phyloP scores from a whole-genome alignment of 2,329 filamentous ascomycete genomes.

The Cercospora sp. region DNA sequence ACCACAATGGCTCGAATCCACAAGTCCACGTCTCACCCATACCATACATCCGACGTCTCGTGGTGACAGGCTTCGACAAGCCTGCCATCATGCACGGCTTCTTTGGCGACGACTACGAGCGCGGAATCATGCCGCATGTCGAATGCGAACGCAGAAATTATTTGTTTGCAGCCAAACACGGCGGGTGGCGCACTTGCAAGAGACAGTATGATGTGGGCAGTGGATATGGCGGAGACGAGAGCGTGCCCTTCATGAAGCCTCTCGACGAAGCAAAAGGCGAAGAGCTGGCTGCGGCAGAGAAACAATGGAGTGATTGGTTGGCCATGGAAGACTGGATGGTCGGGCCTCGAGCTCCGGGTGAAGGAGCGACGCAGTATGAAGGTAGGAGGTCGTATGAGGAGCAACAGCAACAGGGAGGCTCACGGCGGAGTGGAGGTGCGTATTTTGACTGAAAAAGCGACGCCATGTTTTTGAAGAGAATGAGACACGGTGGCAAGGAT shows the following conservation, averaged over 20 bases:
- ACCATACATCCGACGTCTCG: slow-evolving; percentile 84
- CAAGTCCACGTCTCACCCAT: slow-evolving; percentile 64
- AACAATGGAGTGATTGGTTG: slow-evolving; percentile 89
- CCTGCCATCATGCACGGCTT: slow-evolving; percentile 87
- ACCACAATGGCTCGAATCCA: not conserved
- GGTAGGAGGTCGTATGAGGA: slow-evolving; percentile 6
- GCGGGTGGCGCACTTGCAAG: slow-evolving; percentile 86
- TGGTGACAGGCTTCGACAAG: slow-evolving; percentile 88
- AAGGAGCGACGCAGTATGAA: not conserved
- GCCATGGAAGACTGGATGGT: slow-evolving; percentile 99
- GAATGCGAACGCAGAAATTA: slow-evolving; percentile 92
- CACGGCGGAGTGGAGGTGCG: not conserved
- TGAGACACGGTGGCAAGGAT: not conserved
- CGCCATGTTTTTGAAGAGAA: not conserved
- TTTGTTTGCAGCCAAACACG: slow-evolving; percentile 90
- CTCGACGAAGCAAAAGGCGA: slow-evolving; percentile 69
- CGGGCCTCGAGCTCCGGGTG: slow-evolving; percentile 68
- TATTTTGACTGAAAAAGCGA: not conserved
- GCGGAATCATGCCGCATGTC: slow-evolving; percentile 77
- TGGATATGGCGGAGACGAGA: slow-evolving; percentile 68
- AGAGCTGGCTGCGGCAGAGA: slow-evolving; percentile 81
- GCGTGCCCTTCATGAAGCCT: slow-evolving; percentile 81
- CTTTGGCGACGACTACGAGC: slow-evolving; percentile 89
- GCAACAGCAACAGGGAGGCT: not conserved
- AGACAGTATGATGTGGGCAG: slow-evolving; percentile 71